Percentiles rank a stretch among this genome's conserved stretches.
Conservation (phyloP, 352 stramenopile species). For the Globisporangium apiculatum region DNA sequence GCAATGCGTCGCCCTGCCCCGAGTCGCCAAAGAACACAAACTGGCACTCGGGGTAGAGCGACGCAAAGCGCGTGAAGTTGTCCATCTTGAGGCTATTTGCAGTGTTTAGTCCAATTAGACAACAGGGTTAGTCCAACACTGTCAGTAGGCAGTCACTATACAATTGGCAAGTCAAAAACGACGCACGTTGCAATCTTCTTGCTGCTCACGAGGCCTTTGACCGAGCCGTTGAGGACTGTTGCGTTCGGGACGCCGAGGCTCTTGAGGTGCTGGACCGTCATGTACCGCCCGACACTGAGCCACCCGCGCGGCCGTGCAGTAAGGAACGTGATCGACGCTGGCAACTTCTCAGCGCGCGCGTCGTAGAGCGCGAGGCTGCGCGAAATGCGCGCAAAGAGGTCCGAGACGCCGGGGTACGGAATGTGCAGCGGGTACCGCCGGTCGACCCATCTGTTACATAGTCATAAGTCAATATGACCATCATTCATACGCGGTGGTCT, state of each 20-base stretch:
- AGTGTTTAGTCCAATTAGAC: too few species aligned
- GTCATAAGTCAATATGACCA: neutral
- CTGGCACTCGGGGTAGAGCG: conserved; percentile 77
- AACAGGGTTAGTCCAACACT: neutral
- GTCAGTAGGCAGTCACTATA: neutral
- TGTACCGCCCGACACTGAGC: conserved; percentile 69
- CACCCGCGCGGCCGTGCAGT: conserved; percentile 73
- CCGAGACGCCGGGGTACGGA: conserved; percentile 70
- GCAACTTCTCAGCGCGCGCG: conserved; percentile 19
- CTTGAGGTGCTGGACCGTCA: conserved; percentile 74
- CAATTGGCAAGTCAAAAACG: too few species aligned
- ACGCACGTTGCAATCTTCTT: conserved; percentile 65
- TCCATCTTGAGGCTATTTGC: conserved; percentile 56
- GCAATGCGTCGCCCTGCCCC: conserved; percentile 66
- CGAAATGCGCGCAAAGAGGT: conserved; percentile 64
- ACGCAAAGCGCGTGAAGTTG: conserved; percentile 74
- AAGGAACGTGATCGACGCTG: conserved; percentile 73
- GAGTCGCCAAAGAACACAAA: conserved; percentile 86
- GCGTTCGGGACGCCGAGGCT: conserved; percentile 68
- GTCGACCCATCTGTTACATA: conserved; percentile 41
- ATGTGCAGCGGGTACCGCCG: conserved; percentile 68
- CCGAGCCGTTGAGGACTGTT: conserved; percentile 72
- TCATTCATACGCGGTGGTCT: too few species aligned
- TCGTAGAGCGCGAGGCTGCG: conserved; percentile 32
- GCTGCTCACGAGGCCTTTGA: conserved; percentile 74